phyloP scores from a whole-genome alignment of 2,329 filamentous ascomycete species.

The Penicillium frequentans region DNA sequence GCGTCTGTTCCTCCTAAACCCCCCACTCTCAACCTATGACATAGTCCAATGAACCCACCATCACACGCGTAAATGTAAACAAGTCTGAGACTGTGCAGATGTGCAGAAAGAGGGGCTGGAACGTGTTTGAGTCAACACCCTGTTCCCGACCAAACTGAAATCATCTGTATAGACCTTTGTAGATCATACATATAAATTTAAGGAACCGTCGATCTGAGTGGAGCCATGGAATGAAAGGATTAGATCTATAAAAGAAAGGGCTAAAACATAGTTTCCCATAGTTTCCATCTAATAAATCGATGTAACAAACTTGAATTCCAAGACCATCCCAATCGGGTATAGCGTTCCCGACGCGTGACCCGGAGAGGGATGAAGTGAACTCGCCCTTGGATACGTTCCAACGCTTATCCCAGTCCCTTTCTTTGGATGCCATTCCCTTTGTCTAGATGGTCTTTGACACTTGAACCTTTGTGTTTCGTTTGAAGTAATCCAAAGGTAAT shows the following conservation, averaged over 20 bases:
- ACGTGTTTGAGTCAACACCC: background rate
- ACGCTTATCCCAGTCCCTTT: background rate
- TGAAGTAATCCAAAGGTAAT: background rate
- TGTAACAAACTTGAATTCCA: background rate
- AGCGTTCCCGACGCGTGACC: constrained; percentile 42
- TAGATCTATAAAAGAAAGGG: background rate
- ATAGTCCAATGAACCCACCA: background rate
- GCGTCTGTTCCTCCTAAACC: background rate
- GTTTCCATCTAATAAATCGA: background rate
- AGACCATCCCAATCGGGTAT: constrained; percentile 25
- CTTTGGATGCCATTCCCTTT: constrained; percentile 14
- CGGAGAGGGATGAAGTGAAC: constrained; percentile 26
- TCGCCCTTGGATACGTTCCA: constrained; percentile 1
- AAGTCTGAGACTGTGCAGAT: background rate
- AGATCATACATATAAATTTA: background rate
- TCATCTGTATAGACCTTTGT: background rate
- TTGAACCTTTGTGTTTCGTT: background rate
- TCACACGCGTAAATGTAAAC: constrained; percentile 1
- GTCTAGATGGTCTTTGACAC: constrained; percentile 3
- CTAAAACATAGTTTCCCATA: background rate
- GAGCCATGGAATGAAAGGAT: background rate
- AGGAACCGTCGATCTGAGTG: background rate
- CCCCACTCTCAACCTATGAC: background rate
- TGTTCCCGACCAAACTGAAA: background rate
- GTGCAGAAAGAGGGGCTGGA: background rate